Base-by-base conservation (phyloP, 768 basidiomycete species). In the Psilocybe azurescens region DNA sequence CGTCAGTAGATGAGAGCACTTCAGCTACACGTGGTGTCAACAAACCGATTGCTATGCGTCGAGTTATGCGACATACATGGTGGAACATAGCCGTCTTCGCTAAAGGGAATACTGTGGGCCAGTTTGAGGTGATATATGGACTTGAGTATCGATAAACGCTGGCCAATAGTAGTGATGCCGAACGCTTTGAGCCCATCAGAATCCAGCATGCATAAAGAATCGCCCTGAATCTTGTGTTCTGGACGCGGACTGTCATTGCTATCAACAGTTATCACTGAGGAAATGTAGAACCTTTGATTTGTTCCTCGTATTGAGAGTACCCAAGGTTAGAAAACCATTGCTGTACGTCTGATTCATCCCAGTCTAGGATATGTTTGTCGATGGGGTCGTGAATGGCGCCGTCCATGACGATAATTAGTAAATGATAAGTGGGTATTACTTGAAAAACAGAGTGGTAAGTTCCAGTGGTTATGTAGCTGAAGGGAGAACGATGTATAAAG, bases 211-310 rank as follows among this genome's bases (percentile, higher is more conserved):
- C 90, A 87, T 3, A 99, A 83, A 2, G 92, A 86, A 63, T 97
- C 95, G 49, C 97, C 97, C 8, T 89, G 89, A 64, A 99, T 93
- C 62, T 86, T 89, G 73, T 99, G 90, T 70, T 94, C 96, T 97
- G 33, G 58, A 41, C 8, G 41, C 14, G n/a, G 46, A 44, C 71
- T 46, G 50, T 8, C 44, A 52, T 58, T 53, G 51, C 32, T 30
- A 38, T 39, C 33, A n/a, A 41, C 41, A 46, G 32, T 39, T 8
- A 39, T 53, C 46, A 56, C 46, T 9, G 38, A 46, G 44, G 64
- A 49, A 53, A 64, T 56, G 57, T 58, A 59, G 75, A 79, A 62
- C 94, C 92, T 82, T 82, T 84, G 68, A 98, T 85, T 75, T 92
- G 86, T 39, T 77, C 75, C 72, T 93, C 89, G 73, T 97, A 97